Base-by-base conservation (phyloP, 2,329 filamentous ascomycete genomes). In the Helotiales sp. region DNA sequence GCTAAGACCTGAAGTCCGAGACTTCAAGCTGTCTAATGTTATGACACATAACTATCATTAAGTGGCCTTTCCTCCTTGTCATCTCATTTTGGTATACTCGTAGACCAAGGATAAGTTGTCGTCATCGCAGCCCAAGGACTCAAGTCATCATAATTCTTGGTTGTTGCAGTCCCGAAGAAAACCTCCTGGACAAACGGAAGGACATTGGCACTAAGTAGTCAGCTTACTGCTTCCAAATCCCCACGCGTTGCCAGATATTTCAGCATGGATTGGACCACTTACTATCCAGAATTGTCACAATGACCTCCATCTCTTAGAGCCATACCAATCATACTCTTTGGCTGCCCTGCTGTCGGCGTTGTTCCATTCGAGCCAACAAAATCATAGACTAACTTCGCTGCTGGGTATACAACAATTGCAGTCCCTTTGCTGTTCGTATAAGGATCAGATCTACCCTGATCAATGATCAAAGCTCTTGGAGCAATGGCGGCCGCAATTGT, bases 371-470 rank as follows among this genome's bases (percentile, higher is more conserved):
- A 69, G 12, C 68, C 70, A 5, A 73, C 44, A 69, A 69, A 73
- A 24, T 62, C 68, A 53, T 72, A 73, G 5, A 73, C 70, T 12
- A 66, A 50, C 49, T 71, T 70, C 2, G 69, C 70, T n/a, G 71
- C 70, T 0, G 71, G 70, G 38, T 70, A 73, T 0, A 70, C 69
- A 2, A 71, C 63, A 2, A 64, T 56, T 1, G 77, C 73, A 0
- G 78, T 80, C 10, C 73, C 78, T 68, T 80, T 79, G 40, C 73
- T 76, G 61, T 81, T 79, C 5, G 74, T 76, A 64, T 77, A 81
- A 59, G 73, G 72, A 62, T 80, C 78, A 5, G 73, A 74, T 9
- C 63, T 53, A 30, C 68, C 69, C 55, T 73, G 70, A 27, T 71
- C 69, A 38, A 73, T 67, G 25, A 73, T 66, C 13, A 73, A 62